Base-by-base conservation (phyloP, 2,329 filamentous ascomycete species). In the Berkeleyomyces basicola region DNA sequence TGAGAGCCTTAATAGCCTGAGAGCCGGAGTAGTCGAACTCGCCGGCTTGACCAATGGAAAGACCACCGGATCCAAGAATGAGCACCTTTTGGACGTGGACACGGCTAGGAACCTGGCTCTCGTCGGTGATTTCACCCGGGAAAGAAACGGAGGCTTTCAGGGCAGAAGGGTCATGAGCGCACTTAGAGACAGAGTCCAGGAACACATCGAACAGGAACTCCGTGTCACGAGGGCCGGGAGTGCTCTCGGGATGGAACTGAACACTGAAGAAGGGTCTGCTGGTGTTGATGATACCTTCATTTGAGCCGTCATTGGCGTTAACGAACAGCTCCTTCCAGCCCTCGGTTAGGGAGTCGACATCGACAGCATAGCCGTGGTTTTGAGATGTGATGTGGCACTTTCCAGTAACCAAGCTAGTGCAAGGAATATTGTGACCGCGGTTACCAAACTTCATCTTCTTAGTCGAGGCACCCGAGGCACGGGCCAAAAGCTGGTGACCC, bases 381-480 rank as follows among this genome's bases (percentile, higher is more conserved):
- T 99, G 93, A 7, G 93, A 97, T 47, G 93, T 99, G 72, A 99
- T 99, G 76, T 99, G 92, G 74, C 93, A 99, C 76, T 90, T 90
- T 69, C 93, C 93, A 53, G 92, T 95, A 67, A 97, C 79, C 81
- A 96, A 82, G 76, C 88, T 96, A 9, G 92, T 97, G 79, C 91
- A 96, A 53, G 93, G 93, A 70, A 99, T 97, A 77, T 99, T 99
- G 79, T 95, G 90, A 51, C 92, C 93, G 70, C 93, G 89, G 78
- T 99, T 99, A 77, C 93, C 93, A 70, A 96, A 99, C 81, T 97
- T 97, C 90, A 99, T 95, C 80, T 99, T 99, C 70, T 81, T 75
- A 0, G 93, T 97, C 57, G 79, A 79, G 57, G 91, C 92, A 62
- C 92, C 92, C 40, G 90, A 84, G 64, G 92, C 90, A 68, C 90